Evolutionary conservation across 345 rosid species (phyloP).

Genomic region (Kandelia obovata): DNA sequence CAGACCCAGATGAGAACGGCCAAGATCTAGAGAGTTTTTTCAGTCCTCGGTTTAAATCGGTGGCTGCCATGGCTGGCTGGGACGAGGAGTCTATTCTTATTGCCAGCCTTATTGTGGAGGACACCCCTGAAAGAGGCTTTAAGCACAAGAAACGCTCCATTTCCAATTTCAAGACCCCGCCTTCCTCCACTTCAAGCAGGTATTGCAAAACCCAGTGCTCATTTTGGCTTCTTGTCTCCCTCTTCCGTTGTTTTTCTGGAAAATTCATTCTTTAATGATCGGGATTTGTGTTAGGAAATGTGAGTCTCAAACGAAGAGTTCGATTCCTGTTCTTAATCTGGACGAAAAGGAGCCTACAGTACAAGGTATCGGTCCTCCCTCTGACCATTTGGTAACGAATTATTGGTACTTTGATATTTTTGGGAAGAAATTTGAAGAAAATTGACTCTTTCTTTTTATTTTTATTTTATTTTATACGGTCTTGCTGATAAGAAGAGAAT

Average conservation of each 20-base stretch:
- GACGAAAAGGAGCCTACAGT: slow-evolving; percentile 43
- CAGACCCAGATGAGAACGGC: slow-evolving; percentile 21
- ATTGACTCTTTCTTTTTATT: too few species aligned
- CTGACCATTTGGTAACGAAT: not conserved
- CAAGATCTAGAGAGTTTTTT: slow-evolving; percentile 40
- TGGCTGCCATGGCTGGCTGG: slow-evolving; percentile 98
- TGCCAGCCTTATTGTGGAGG: slow-evolving; percentile 75
- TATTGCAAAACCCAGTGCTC: slow-evolving; percentile 8
- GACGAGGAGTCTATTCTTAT: slow-evolving; percentile 78
- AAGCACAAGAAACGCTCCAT: slow-evolving; percentile 58
- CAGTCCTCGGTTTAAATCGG: slow-evolving; percentile 81
- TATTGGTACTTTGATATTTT: too few species aligned
- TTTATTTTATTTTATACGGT: not conserved
- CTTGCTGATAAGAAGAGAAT: slow-evolving; percentile 26
- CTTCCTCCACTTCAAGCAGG: slow-evolving; percentile 70
- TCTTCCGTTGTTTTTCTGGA: not conserved
- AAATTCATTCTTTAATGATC: not conserved
- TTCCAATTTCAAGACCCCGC: slow-evolving; percentile 55
- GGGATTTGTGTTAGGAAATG: slow-evolving; percentile 42
- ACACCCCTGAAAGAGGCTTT: slow-evolving; percentile 68
- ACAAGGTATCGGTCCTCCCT: slow-evolving; percentile 11
- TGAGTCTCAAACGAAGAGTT: slow-evolving; percentile 37
- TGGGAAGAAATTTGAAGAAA: not conserved
- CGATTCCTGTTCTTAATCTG: slow-evolving; percentile 36
- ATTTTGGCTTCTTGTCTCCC: not conserved